A percentile compares a stretch with the other conserved stretches of the same genome.
Evolutionary conservation across 345 rosid genomes (phyloP).

Genomic region (Dipteronia dyeriana): DNA sequence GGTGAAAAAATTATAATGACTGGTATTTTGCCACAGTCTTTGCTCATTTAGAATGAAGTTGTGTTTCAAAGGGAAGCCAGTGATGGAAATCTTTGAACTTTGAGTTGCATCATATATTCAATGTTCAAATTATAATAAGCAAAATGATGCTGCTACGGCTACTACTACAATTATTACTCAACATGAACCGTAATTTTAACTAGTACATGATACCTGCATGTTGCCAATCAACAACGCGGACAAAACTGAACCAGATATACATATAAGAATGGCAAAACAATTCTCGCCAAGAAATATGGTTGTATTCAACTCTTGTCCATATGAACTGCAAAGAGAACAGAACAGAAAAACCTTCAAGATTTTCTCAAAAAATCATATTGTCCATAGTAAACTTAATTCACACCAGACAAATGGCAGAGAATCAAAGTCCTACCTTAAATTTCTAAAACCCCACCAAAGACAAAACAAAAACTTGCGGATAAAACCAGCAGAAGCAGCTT

Average conservation of each 20-base stretch:
- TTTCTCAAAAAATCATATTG: not conserved
- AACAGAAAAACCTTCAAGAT: not conserved
- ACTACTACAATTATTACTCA: not conserved
- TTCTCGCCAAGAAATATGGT: conserved; percentile 76
- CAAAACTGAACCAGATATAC: conserved; percentile 68
- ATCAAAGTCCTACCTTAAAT: conserved; percentile 50
- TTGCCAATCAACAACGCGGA: conserved; percentile 86
- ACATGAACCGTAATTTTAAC: not conserved
- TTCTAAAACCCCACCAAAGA: conserved; percentile 94
- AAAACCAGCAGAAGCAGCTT: conserved; percentile 58
- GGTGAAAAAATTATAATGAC: too few relatives aligned
- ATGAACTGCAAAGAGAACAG: conserved; percentile 51
- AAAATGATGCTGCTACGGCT: not conserved
- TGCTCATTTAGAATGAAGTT: too few relatives aligned
- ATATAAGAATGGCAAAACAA: conserved; percentile 61
- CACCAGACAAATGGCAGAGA: not conserved
- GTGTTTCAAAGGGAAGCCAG: too few relatives aligned
- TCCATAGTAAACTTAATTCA: not conserved
- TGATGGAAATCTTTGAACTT: not conserved
- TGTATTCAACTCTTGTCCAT: conserved; percentile 79
- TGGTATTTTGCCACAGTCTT: too few relatives aligned
- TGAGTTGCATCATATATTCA: not conserved
- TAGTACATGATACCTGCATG: conserved; percentile 67
- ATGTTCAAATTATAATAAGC: not conserved
- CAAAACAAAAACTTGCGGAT: conserved; percentile 67